Evolutionary conservation across 225 moss, liverwort and hornwort genomes (phyloP).

Genomic region (Polytrichum commune): DNA sequence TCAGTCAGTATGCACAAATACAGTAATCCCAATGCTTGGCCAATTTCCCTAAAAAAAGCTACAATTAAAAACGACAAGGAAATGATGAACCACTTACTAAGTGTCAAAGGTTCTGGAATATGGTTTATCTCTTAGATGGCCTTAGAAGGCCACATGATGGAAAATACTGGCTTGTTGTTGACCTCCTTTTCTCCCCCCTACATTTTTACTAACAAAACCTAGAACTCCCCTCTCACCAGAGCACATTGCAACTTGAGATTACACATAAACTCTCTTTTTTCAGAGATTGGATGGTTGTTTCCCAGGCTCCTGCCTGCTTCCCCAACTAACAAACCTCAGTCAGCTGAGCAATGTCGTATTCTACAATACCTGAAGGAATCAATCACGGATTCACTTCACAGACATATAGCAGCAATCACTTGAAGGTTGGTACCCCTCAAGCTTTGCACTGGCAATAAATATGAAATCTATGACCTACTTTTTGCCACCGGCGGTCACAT

Average conservation of each 20-base stretch:
- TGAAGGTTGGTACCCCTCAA: not conserved
- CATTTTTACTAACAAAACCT: not conserved
- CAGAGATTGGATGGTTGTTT: conserved; percentile 1
- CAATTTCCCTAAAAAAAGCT: too few species aligned
- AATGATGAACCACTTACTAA: too few species aligned
- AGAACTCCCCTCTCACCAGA: not conserved
- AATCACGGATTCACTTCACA: not conserved
- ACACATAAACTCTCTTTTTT: not conserved
- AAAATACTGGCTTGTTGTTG: too few species aligned
- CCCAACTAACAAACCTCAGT: not conserved
- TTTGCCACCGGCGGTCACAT: conserved; percentile 91
- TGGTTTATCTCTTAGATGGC: too few species aligned
- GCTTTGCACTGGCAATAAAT: not conserved
- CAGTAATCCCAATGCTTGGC: too few species aligned
- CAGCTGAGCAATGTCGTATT: not conserved
- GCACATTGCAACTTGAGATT: conserved; percentile 1
- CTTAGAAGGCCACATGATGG: too few species aligned
- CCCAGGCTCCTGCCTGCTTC: conserved; percentile 5
- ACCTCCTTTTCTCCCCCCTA: too few species aligned
- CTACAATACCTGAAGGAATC: conserved; percentile 2
- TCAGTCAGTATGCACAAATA: too few species aligned
- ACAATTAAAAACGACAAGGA: too few species aligned
- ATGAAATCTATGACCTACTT: conserved; percentile 35
- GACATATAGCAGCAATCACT: not conserved
- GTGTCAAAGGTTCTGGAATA: too few species aligned